phyloP scores from a whole-genome alignment of 2,329 filamentous ascomycete species.

The Cucurbitaria berberidis region DNA sequence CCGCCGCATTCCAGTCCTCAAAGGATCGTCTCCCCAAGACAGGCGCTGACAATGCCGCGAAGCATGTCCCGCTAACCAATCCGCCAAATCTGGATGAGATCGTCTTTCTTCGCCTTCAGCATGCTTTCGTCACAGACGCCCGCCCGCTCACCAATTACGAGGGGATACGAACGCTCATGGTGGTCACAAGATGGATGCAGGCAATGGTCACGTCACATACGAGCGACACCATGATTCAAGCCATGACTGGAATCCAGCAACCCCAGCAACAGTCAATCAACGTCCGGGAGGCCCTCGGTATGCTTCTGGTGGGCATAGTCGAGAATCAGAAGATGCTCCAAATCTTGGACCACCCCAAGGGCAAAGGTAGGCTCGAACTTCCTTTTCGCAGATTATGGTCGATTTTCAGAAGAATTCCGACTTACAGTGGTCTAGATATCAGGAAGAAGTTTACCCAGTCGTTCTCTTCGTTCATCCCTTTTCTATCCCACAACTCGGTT shows the following conservation, averaged over 20 bases:
- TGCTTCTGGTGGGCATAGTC: conserved; percentile 66
- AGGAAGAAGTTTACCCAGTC: conserved; percentile 43
- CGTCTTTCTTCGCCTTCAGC: conserved; percentile 46
- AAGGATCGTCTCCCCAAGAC: conserved; percentile 40
- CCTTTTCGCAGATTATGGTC: background rate
- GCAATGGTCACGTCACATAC: conserved; percentile 49
- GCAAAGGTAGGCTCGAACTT: conserved; percentile 56
- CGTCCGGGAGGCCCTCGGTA: conserved; percentile 67
- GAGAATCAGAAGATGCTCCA: conserved; percentile 65
- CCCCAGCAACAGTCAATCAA: conserved; percentile 65
- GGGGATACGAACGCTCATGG: conserved; percentile 36
- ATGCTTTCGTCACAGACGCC: conserved; percentile 42
- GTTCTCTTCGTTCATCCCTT: conserved; percentile 41
- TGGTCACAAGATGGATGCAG: conserved; percentile 48
- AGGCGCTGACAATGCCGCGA: conserved; percentile 23
- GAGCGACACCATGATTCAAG: conserved; percentile 49
- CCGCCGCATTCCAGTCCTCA: conserved; percentile 42
- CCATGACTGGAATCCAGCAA: conserved; percentile 52
- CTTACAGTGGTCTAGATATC: conserved; percentile 28
- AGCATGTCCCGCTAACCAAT: conserved; percentile 38
- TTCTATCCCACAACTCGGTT: conserved; percentile 62
- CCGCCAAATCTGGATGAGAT: conserved; percentile 48
- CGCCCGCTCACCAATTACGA: conserved; percentile 41
- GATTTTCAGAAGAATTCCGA: background rate
- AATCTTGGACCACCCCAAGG: conserved; percentile 60